These are phyloP conservation scores for Hypseocharis bilobata DNA, from an alignment of 441 rosid genomes.

Conservation along the genomic window DNA sequence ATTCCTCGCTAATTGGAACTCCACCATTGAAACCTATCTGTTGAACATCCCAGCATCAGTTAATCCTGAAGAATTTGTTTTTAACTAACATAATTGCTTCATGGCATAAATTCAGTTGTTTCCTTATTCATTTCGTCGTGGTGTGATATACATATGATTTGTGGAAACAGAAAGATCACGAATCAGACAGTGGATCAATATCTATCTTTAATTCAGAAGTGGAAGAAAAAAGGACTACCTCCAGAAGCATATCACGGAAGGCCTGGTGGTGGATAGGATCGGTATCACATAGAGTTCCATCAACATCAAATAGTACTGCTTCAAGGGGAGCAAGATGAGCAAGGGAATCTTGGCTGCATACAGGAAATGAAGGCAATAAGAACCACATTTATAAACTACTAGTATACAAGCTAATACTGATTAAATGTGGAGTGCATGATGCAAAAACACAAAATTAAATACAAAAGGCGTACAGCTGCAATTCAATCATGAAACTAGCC, in stretches of 20 bases:
- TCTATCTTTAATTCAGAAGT: neutral
- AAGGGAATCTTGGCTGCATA: slow-evolving; percentile 49
- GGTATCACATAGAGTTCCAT: slow-evolving; percentile 90
- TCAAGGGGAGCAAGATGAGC: slow-evolving; percentile 61
- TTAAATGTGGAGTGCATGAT: neutral
- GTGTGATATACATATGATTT: neutral
- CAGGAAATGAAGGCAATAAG: neutral
- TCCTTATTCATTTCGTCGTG: neutral
- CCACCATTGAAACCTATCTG: slow-evolving; percentile 84
- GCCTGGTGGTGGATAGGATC: slow-evolving; percentile 71
- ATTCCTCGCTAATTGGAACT: slow-evolving; percentile 67
- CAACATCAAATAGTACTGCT: slow-evolving; percentile 77
- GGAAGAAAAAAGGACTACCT: slow-evolving; percentile 33
- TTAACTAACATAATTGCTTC: neutral
- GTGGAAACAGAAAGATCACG: neutral
- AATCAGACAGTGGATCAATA: neutral
- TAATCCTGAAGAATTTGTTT: neutral
- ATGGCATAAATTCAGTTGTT: neutral
- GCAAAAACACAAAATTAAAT: neutral
- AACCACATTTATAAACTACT: neutral
- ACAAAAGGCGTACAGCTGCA: too few species aligned
- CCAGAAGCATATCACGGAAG: slow-evolving; percentile 56
- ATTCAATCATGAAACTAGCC: too few species aligned
- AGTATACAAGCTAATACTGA: neutral
- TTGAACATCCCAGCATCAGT: slow-evolving; percentile 11